These are phyloP conservation scores for Calocera cornea DNA, from an alignment of 768 basidiomycete genomes.

Conservation along the genomic window DNA sequence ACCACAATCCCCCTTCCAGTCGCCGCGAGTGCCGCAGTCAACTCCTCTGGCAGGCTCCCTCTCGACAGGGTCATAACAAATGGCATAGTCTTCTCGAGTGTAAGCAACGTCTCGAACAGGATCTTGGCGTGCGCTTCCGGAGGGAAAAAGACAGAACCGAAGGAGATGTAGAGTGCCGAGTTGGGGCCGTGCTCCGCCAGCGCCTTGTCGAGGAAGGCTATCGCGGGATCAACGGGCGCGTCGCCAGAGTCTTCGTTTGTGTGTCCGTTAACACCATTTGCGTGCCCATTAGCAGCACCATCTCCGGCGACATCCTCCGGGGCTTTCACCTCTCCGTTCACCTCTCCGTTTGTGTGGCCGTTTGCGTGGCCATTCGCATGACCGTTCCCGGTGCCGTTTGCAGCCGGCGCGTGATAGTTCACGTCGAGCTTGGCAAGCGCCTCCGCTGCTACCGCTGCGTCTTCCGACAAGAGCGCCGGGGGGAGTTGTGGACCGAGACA, in stretches of 20 bases:
- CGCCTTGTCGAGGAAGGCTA: background rate
- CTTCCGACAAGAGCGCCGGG: background rate
- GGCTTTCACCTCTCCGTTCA: no score
- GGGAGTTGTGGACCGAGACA: background rate
- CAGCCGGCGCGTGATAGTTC: background rate
- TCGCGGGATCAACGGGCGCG: background rate
- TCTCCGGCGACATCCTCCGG: background rate
- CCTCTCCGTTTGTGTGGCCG: background rate
- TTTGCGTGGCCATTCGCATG: background rate
- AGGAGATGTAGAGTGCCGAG: background rate
- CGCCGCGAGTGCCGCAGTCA: conserved; percentile 11
- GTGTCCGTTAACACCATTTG: background rate
- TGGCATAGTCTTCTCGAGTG: background rate
- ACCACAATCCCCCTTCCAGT: conserved; percentile 16
- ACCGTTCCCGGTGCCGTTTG: background rate
- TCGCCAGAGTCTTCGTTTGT: background rate
- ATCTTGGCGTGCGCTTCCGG: background rate
- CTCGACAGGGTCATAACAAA: background rate
- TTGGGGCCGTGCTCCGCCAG: background rate
- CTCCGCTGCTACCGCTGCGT: background rate
- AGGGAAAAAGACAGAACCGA: background rate
- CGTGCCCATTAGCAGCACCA: background rate
- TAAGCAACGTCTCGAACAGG: background rate
- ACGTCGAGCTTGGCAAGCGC: background rate
- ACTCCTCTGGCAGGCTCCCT: conserved; percentile 13